Base-by-base conservation (phyloP, 1,284 basidiomycete genomes). In the Thelephora terrestris region DNA sequence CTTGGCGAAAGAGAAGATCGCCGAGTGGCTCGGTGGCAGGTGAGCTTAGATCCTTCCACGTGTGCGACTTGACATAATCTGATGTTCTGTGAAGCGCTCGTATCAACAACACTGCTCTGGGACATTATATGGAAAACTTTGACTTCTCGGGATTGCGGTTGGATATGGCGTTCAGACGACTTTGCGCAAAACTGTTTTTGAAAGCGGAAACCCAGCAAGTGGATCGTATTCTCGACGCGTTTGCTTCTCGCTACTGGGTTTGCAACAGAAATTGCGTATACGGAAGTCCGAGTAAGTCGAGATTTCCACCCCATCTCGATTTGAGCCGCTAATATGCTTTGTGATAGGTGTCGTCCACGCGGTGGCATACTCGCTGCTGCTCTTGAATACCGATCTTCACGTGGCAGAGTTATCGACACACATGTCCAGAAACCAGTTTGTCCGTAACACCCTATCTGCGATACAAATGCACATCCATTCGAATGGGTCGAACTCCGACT, bases 151-250 rank as follows among this genome's bases (percentile, higher is more conserved):
- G 76, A 5, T 63, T 93, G 54, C 74, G 91, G 49, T 71, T 99
- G 21, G 95, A 98, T 62, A 72, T 81, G 49, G 94, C 95, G 2
- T 96, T 99, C 67, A 77, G 91, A 50, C 79, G 81, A 27, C 70
- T 99, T 4, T 98, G 94, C 63, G 80, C 81, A 20, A 96, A 95
- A 63, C 75, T 99, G 3, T 96, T 81, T 64, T 76, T 99, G 50
- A 93, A 92, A 62, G 95, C 85, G 2, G 95, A 99, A 68, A 96
- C 95, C 0, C 96, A 99, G 62, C 94, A 98, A 67, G 85, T 99
- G 35, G 96, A 99, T 65, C 83, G 95, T 38, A 96, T 99, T 56
- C 74, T 99, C 17, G 89, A 89, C 55, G 85, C 85, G 52, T 98
- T 99, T 59, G 89, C 87, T 53, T 72, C 81, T 42, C 78, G 91